A percentile compares a stretch with the other conserved stretches of the same genome.
phyloP scores from a whole-genome alignment of 140 eudicot species.

The Senecio squalidus region DNA sequence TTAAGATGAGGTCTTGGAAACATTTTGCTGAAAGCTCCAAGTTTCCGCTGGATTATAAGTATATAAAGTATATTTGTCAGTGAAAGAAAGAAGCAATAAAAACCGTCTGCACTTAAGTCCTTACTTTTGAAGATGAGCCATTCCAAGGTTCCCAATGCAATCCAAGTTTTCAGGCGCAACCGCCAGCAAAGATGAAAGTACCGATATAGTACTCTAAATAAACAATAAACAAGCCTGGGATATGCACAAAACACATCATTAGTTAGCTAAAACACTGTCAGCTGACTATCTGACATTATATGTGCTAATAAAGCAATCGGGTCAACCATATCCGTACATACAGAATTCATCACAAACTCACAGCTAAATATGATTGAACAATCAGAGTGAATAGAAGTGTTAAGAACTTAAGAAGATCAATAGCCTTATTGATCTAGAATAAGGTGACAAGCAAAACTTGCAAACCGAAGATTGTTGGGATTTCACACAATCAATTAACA shows the following conservation, averaged over 20 bases:
- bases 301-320: not conserved
- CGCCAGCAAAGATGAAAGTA: constrained; percentile 64
- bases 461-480: not conserved
- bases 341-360: not conserved
- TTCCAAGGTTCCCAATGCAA: constrained; percentile 93
- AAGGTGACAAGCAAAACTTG: not conserved
- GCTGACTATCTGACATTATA: not conserved
- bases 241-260: not conserved
- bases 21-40: constrained; percentile 84
- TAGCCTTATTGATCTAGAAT: not conserved
- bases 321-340: not conserved
- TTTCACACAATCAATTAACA: not conserved
- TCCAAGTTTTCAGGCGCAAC: constrained; percentile 84
- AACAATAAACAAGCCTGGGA: constrained; percentile 31
- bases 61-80: constrained; percentile 7
- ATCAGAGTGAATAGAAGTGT: not conserved
- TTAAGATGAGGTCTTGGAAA: constrained; percentile 77
- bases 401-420: not conserved
- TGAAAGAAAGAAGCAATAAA: not conserved
- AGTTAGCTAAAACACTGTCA: not conserved
- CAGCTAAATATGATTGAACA: not conserved
- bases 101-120: too few species aligned
- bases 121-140: constrained; percentile 94
- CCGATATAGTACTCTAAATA: constrained; percentile 79
- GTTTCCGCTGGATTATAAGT: constrained; percentile 57